A percentile compares a stretch with the other conserved stretches of the same genome.
These are phyloP conservation scores for Zygosaccharomyces sapae DNA, from an alignment of 1,139 yeast species.

Conservation along the genomic window DNA sequence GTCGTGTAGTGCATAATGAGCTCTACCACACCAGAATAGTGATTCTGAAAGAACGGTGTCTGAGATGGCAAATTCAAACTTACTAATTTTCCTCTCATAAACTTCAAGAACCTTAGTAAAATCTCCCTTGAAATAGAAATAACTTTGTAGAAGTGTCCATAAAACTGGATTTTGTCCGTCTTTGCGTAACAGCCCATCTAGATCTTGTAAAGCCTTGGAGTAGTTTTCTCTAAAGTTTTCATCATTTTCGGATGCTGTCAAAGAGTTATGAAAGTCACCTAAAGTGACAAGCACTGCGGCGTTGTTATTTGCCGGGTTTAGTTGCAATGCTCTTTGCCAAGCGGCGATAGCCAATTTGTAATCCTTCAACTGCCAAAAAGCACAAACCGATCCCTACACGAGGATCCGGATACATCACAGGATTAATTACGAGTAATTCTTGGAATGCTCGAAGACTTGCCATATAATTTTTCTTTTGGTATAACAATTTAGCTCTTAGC, in stretches of 20 bases:
- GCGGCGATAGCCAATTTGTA: constrained; percentile 69
- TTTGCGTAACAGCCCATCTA: constrained; percentile 29
- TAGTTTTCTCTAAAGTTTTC: constrained; percentile 53
- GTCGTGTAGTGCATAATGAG: constrained; percentile 56
- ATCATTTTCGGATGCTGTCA: constrained; percentile 45
- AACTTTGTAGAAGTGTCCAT: constrained; percentile 48
- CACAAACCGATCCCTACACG: constrained; percentile 93
- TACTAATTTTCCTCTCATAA: constrained; percentile 47
- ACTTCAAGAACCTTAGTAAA: constrained; percentile 56
- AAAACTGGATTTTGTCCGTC: constrained; percentile 40
- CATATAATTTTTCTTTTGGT: constrained; percentile 66
- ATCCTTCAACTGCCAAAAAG: constrained; percentile 78
- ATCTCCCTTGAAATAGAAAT: constrained; percentile 58
- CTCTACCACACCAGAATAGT: constrained; percentile 81
- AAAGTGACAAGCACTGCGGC: constrained; percentile 66
- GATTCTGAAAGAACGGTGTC: constrained; percentile 64
- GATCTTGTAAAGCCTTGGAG: constrained; percentile 40
- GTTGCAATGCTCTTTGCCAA: constrained; percentile 75
- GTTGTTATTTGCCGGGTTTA: constrained; percentile 57
- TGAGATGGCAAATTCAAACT: constrained; percentile 22
- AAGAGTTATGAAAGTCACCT: constrained; percentile 63
- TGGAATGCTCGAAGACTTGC: constrained; percentile 80
- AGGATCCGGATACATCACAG: constrained; percentile 82
- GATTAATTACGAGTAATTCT: constrained; percentile 71
- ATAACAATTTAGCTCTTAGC: constrained; percentile 79